phyloP scores from a whole-genome alignment of 805 yeast genomes.

The Tetrapisispora phaffii region DNA sequence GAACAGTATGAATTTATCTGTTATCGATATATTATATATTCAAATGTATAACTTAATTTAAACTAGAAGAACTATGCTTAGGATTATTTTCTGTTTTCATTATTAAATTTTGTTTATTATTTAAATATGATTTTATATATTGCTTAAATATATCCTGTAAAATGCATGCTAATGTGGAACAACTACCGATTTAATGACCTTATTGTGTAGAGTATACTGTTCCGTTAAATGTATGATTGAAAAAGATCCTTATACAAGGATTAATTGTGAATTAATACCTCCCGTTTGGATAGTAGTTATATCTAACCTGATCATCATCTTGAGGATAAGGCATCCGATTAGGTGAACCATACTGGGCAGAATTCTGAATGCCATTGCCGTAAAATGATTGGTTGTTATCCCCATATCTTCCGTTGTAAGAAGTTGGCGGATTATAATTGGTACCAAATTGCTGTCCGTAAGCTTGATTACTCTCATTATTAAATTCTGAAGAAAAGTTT shows the following conservation, averaged over 20 bases:
- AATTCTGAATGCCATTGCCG: neutral
- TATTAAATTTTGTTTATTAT: no score
- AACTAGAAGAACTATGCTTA: no score
- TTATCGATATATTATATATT: no score
- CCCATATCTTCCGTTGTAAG: no score
- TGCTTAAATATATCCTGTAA: neutral
- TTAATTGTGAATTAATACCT: neutral
- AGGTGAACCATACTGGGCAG: neutral
- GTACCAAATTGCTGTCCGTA: neutral
- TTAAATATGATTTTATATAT: neutral
- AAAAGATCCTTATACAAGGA: no score
- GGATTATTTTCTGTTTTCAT: no score
- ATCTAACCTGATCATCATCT: neutral
- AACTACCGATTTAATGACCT: neutral
- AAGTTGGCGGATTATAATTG: neutral
- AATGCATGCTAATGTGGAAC: neutral
- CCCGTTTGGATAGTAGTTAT: neutral
- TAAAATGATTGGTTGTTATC: no score
- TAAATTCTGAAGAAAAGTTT: neutral
- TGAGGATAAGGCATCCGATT: slow-evolving; percentile 3
- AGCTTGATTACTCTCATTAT: neutral
- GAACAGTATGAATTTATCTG: no score
- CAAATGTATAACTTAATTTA: no score
- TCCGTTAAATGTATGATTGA: neutral
- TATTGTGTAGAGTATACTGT: neutral